Base-by-base conservation (phyloP, 108 stramenopile genomes). In the Nitzschia putrida region DNA sequence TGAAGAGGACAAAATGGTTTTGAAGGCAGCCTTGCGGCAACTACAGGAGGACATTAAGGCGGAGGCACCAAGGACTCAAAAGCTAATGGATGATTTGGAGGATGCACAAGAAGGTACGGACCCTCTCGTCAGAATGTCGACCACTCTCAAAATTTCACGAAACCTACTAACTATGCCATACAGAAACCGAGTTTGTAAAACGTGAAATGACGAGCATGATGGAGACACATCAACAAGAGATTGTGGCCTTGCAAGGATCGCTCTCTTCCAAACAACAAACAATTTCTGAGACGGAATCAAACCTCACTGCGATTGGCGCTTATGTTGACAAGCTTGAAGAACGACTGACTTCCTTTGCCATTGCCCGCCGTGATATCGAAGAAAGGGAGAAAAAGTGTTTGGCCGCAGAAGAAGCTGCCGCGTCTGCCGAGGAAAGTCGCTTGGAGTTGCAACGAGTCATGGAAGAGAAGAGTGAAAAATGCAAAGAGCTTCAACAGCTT, bases 1-100 rank as follows among this genome's bases (percentile, higher is more conserved):
- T 73, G 92, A 93, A 71, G 92, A 93, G 56, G 92, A 93, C 63
- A 93, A 89, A 61, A 75, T 93, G 52, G 89, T 93, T 0, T 60
- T 93, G 43, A 90, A 89, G 77, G 92, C 92, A 39, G 92, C 92
- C n/a, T 57, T 93, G 39, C 54, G 83, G 29, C 89, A 93, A 60
- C 72, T 93, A 42, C 88, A 88, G 67, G 87, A 85, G 59, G 92
- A 93, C 69, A 93, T 93, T 58, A 87, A 83, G 53, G 88, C 90
- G 54, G 85, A 92, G 73, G 87, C 84, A 25, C 90, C 83, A 5
- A 82, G 81, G 63, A 82, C 84, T 0, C 83, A 92, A 78, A 78
- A 84, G 73, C 45, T 90, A 14, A 57, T 80, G 22, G 75, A 73
- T 11, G 89, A 90, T 52, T 71, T 88, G 25, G 69, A 77, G 39